Evolutionary conservation across 116 monocot species (phyloP).

Genomic region (Posidonia oceanica): DNA sequence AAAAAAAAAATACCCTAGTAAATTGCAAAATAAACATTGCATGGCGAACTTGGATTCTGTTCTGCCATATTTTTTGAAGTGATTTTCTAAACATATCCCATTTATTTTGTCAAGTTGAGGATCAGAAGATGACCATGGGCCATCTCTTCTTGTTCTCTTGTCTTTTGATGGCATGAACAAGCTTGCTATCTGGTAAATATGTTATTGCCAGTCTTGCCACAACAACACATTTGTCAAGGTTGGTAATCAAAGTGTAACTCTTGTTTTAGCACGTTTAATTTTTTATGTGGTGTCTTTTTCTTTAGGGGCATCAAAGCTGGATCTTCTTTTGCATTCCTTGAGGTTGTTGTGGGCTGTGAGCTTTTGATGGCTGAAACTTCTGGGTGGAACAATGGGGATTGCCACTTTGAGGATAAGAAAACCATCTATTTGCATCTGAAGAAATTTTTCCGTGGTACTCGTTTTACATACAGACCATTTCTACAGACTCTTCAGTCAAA

Average conservation of each 20-base stretch:
- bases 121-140: background rate
- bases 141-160: too few relatives aligned
- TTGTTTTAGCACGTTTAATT: background rate
- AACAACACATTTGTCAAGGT: too few relatives aligned
- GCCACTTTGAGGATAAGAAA: constrained; percentile 18
- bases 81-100: background rate
- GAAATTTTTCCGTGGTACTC: constrained; percentile 71
- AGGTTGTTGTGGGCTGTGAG: constrained; percentile 64
- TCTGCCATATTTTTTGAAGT: background rate
- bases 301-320: constrained; percentile 61
- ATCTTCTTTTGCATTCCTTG: constrained; percentile 52
- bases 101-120: background rate
- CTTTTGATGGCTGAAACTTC: constrained; percentile 16
- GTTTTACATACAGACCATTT: constrained; percentile 67
- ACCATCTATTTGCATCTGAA: constrained; percentile 76
- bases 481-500: constrained; percentile 59
- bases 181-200: too few relatives aligned
- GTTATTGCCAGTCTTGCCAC: too few relatives aligned
- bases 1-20: too few relatives aligned
- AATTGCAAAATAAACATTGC: background rate
- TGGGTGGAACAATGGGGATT: constrained; percentile 9
- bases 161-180: too few relatives aligned
- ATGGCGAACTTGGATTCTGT: background rate
- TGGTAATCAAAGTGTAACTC: background rate
- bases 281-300: background rate